Conservation (phyloP, 2,329 filamentous ascomycete species). For the Lecanicillium sp. region DNA sequence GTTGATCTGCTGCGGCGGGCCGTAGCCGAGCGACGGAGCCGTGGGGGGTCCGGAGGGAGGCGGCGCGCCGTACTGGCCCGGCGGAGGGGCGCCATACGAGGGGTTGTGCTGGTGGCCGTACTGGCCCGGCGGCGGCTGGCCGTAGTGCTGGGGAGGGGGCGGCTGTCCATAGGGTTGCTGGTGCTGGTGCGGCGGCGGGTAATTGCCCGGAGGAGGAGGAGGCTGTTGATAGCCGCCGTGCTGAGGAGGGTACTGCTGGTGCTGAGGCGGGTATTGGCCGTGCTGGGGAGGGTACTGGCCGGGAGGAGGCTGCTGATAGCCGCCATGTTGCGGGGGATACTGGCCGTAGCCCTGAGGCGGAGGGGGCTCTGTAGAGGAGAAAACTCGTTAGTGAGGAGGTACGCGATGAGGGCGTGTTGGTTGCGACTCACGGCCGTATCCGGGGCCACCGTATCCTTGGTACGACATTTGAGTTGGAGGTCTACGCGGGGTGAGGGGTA, state of each 20-base stretch:
- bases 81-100: constrained; percentile 21
- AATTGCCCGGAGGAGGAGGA: constrained; percentile 20
- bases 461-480: constrained; percentile 28
- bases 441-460: constrained; percentile 25
- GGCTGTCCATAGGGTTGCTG: constrained; percentile 22
- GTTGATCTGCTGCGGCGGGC: constrained; percentile 60
- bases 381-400: neutral
- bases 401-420: neutral
- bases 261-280: constrained; percentile 26
- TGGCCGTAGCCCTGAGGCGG: constrained; percentile 36
- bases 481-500: constrained; percentile 4
- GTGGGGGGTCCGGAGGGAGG: constrained; percentile 45
- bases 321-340: constrained; percentile 26
- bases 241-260: constrained; percentile 30
- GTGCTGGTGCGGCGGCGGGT: constrained; percentile 22
- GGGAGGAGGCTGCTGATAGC: constrained; percentile 31
- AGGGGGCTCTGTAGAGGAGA: constrained; percentile 22
- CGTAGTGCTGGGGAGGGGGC: constrained; percentile 22
- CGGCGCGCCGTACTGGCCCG: constrained; percentile 36
- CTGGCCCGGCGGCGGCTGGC: constrained; percentile 23
- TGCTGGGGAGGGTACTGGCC: constrained; percentile 23
- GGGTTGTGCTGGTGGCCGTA: constrained; percentile 19
- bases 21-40: constrained; percentile 68
- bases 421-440: constrained; percentile 30
- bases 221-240: constrained; percentile 26